Conservation (phyloP, 2,329 filamentous ascomycete species). For the Pseudocercospora ulei region DNA sequence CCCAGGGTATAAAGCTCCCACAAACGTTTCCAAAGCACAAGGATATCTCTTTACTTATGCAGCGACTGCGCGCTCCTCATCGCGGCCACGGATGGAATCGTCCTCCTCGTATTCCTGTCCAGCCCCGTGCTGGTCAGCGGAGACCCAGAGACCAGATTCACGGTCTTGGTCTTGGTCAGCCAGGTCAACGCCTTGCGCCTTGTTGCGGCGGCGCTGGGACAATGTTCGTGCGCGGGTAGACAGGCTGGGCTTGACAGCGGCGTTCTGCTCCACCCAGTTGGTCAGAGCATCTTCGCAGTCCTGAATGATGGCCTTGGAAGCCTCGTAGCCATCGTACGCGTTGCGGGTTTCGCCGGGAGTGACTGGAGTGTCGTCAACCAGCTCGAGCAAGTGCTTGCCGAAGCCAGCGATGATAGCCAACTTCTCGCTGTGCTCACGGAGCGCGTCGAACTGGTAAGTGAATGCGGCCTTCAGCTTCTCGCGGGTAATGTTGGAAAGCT, state of each 20-base stretch:
- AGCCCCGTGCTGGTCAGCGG: slow-evolving; percentile 56
- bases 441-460: slow-evolving; percentile 93
- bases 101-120: slow-evolving; percentile 52
- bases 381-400: slow-evolving; percentile 93
- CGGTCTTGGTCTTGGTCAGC: slow-evolving; percentile 65
- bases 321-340: slow-evolving; percentile 96
- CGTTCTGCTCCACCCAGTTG: slow-evolving; percentile 90
- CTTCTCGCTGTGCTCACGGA: slow-evolving; percentile 96
- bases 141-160: slow-evolving; percentile 72
- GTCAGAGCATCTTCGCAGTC: slow-evolving; percentile 96
- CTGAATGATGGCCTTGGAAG: slow-evolving; percentile 96
- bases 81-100: slow-evolving; percentile 44
- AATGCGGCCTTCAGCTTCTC: slow-evolving; percentile 99
- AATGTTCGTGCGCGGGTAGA: slow-evolving; percentile 79
- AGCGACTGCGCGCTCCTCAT: slow-evolving; percentile 38
- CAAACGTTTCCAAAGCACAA: slow-evolving; percentile 11
- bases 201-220: slow-evolving; percentile 64
- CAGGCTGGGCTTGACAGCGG: slow-evolving; percentile 75
- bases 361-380: slow-evolving; percentile 92
- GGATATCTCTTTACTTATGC: slow-evolving; percentile 14
- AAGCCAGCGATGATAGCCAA: slow-evolving; percentile 95
- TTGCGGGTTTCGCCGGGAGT: slow-evolving; percentile 93
- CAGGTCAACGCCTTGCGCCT: slow-evolving; percentile 67
- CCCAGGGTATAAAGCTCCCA: slow-evolving; percentile 25
- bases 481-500: slow-evolving; percentile 97